Evolutionary conservation across 192 early-diverging fungal species (phyloP).

Genomic region (Umbelopsis sp.): DNA sequence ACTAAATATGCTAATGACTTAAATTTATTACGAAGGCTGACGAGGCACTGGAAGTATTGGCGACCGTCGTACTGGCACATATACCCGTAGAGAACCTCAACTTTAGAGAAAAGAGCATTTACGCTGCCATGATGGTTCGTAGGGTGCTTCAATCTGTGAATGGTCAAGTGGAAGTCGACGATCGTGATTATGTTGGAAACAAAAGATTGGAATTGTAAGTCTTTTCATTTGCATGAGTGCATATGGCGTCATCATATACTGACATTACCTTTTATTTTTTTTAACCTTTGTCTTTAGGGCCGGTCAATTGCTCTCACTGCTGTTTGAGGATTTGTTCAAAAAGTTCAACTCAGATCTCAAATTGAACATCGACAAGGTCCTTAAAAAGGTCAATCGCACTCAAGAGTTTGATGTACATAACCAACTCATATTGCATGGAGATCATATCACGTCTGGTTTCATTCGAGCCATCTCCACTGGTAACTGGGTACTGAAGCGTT

Average conservation of each 20-base stretch:
- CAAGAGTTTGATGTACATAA: constrained; percentile 87
- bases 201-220: constrained; percentile 94
- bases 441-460: constrained; percentile 89
- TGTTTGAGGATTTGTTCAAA: constrained; percentile 99
- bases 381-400: constrained; percentile 87
- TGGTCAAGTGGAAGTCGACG: constrained; percentile 83
- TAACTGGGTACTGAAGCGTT: constrained; percentile 98
- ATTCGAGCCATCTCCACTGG: constrained; percentile 94
- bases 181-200: constrained; percentile 98
- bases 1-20: neutral
- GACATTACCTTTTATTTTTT: neutral
- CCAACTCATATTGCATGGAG: constrained; percentile 69
- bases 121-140: constrained; percentile 92
- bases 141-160: constrained; percentile 86
- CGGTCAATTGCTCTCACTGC: constrained; percentile 87
- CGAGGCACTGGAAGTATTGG: constrained; percentile 86
- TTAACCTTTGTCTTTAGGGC: constrained; percentile 58
- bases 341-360: constrained; percentile 87
- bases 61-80: constrained; percentile 86
- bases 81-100: constrained; percentile 88
- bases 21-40: constrained; percentile 52
- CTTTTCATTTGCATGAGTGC: neutral
- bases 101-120: constrained; percentile 90
- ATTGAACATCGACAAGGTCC: constrained; percentile 85
- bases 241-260: neutral